Percentiles rank a stretch among this genome's conserved stretches.
These are phyloP conservation scores for Arthrobotrys pseudoclavata DNA, from an alignment of 2,329 filamentous ascomycete genomes.

Conservation along the genomic window DNA sequence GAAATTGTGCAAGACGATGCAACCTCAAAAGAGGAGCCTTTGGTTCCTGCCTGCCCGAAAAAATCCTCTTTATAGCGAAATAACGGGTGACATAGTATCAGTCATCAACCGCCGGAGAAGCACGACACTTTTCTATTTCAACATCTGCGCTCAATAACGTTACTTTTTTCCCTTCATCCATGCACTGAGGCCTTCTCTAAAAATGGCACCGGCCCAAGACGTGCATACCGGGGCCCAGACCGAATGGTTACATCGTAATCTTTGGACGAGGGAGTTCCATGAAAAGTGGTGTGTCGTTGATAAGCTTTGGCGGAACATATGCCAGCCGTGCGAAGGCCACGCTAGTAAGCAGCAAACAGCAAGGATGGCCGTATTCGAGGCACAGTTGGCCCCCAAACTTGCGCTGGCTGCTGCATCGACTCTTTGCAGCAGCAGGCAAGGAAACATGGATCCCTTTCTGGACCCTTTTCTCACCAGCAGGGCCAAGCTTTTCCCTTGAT, in stretches of 20 bases:
- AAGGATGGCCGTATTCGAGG: conserved; percentile 21
- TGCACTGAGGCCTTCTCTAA: conserved; percentile 49
- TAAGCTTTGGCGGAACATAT: conserved; percentile 52
- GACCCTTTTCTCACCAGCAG: conserved; percentile 26
- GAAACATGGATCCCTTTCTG: conserved; percentile 1
- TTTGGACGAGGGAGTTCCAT: conserved; percentile 26
- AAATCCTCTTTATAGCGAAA: conserved; percentile 31
- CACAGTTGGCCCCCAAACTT: conserved; percentile 26
- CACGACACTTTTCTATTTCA: conserved; percentile 41
- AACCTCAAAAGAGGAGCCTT: conserved; percentile 44
- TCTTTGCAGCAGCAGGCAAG: conserved; percentile 8
- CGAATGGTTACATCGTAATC: conserved; percentile 59
- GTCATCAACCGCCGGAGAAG: conserved; percentile 48
- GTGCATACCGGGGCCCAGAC: conserved; percentile 41
- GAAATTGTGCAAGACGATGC: conserved; percentile 54
- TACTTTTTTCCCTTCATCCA: conserved; percentile 47
- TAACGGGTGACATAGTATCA: conserved; percentile 50
- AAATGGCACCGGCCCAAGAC: conserved; percentile 51
- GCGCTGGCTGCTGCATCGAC: conserved; percentile 18
- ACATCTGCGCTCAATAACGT: conserved; percentile 25
- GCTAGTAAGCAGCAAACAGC: conserved; percentile 22
- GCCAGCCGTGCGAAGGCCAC: conserved; percentile 21
- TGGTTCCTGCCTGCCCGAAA: conserved; percentile 44
- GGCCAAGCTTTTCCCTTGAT: conserved; percentile 40
- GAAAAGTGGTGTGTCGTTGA: conserved; percentile 52